phyloP scores from a whole-genome alignment of 1,284 basidiomycete species.

The Trichosporon sp. region DNA sequence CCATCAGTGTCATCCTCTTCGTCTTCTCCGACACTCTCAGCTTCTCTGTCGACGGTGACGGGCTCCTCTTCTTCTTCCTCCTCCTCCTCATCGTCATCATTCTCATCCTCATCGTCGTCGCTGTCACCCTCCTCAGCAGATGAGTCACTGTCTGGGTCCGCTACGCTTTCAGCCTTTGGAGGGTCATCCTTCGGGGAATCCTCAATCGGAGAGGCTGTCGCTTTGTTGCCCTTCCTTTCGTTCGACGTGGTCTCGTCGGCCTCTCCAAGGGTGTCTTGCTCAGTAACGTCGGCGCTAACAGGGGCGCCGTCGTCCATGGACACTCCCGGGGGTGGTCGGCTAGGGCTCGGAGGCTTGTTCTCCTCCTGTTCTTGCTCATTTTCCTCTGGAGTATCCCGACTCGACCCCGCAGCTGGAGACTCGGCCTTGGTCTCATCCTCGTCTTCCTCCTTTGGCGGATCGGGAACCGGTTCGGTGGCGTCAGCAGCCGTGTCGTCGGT shows the following conservation, averaged over 20 bases:
- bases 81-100: not conserved
- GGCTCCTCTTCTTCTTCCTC: not conserved
- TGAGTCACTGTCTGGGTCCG: not conserved
- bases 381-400: not conserved
- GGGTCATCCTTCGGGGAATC: too few species aligned
- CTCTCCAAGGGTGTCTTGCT: too few species aligned
- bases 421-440: too few species aligned
- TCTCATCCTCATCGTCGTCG: not conserved
- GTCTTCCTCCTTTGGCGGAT: not conserved
- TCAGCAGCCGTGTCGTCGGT: not conserved
- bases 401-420: not conserved
- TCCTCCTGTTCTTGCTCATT: too few species aligned
- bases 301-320: too few species aligned
- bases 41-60: not conserved
- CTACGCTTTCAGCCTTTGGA: not conserved
- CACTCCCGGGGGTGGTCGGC: too few species aligned
- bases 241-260: too few species aligned
- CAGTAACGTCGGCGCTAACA: too few species aligned
- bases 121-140: too few species aligned
- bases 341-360: too few species aligned
- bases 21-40: not conserved
- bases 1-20: conserved; percentile 33
- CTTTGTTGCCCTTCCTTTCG: too few species aligned
- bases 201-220: too few species aligned
- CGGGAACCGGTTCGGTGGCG: not conserved